Conservation (phyloP, 2,329 filamentous ascomycete species). For the Cryphonectria japonica region DNA sequence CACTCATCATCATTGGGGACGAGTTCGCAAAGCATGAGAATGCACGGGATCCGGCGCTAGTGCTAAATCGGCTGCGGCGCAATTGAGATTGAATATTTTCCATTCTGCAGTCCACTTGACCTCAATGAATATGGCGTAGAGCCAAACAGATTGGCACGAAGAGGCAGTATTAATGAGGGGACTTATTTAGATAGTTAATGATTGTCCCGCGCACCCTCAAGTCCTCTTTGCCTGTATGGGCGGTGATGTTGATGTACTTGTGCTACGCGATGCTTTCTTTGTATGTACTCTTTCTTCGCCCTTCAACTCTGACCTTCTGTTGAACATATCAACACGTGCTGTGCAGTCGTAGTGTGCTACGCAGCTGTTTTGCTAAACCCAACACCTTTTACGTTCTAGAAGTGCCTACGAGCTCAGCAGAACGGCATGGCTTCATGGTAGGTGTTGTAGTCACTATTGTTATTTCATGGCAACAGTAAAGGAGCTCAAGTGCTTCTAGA, state of each 20-base stretch:
- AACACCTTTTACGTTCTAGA: background rate
- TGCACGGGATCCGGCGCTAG: slow-evolving; percentile 15
- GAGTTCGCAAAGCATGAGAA: slow-evolving; percentile 10
- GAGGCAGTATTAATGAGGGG: background rate
- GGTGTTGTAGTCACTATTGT: background rate
- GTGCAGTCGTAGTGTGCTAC: too few relatives aligned
- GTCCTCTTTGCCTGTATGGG: background rate
- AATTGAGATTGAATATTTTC: background rate
- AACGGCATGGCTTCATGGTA: background rate
- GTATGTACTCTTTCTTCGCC: background rate
- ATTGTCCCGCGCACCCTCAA: background rate
- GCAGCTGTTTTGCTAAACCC: too few relatives aligned
- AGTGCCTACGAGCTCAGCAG: background rate
- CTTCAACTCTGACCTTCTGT: too few relatives aligned
- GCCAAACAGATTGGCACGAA: background rate
- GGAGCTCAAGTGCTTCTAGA: background rate
- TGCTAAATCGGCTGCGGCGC: slow-evolving; percentile 19
- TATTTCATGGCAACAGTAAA: background rate
- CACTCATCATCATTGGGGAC: slow-evolving; percentile 6
- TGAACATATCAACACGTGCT: too few relatives aligned
- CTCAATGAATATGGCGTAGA: background rate
- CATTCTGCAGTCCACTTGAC: background rate
- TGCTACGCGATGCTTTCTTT: background rate
- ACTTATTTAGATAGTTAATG: background rate
- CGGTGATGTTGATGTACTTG: background rate